Base-by-base conservation (phyloP, 257 asterid genomes). In the Primulina huaijiensis region DNA sequence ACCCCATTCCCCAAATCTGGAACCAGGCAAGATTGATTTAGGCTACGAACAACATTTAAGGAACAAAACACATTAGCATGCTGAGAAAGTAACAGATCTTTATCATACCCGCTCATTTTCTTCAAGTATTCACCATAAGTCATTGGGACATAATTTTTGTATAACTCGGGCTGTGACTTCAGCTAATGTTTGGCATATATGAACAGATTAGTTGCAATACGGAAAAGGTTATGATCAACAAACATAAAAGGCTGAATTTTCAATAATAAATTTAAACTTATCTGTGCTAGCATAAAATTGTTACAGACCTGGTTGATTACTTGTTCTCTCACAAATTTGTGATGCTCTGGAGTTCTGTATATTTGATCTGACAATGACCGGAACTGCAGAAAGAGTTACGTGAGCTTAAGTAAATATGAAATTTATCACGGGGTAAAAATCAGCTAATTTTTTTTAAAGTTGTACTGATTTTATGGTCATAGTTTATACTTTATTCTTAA, bases 1-100 rank as follows among this genome's bases (percentile, higher is more conserved):
- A 7, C 98, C 98, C 98, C 98, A 92, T 83, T 92, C 98, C 43
- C 97, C 97, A 17, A 71, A 68, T 78, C 98, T 93, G 89, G 61
- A 70, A 69, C 60, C 69, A 69, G 58, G 69, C 20, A 60, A 71
- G 71, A 23, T 60, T 60, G 56, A 72, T 77, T 64, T 65, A 43
- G 29, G 12, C 31, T 30, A 69, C 16, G 58, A 35, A 31, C 29
- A 2, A 50, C 50, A 74, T 43, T 11, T 43, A 43, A 43, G 53
- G 53, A 43, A 43, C n/a, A 43, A 43, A 12, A 43, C 53, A 43
- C 53, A 43, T 43, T 43, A 43, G 53, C n/a, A 43, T 43, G 53
- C 12, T 43, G 53, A 43, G 53, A 43, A 43, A 43, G 53, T 14
- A 65, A 58, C 9, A 9, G 60, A 76, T 58, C 33, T 61, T 70